phyloP scores from a whole-genome alignment of 441 rosid species.

The Jatropha multifida region DNA sequence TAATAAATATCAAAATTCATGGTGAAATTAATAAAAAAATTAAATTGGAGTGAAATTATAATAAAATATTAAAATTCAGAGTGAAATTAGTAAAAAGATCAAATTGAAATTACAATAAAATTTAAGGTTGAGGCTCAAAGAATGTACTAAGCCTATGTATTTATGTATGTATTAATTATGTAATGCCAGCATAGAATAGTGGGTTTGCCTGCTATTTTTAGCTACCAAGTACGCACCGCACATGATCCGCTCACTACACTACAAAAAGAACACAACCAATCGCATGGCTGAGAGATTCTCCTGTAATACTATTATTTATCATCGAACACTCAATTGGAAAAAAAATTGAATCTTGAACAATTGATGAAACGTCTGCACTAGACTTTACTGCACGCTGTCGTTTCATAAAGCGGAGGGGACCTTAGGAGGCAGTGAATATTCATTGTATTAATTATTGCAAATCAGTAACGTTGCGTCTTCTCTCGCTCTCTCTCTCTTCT shows the following conservation, averaged over 20 bases:
- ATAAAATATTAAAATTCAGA: too few relatives aligned
- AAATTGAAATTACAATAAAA: too few relatives aligned
- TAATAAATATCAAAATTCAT: too few relatives aligned
- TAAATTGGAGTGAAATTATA: too few relatives aligned
- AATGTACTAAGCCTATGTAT: too few relatives aligned
- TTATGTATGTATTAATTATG: too few relatives aligned
- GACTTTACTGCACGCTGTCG: background rate
- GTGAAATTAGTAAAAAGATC: too few relatives aligned
- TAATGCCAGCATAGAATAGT: background rate
- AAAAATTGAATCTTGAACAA: too few relatives aligned
- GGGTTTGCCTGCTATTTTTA: background rate
- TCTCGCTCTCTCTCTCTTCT: background rate
- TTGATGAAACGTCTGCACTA: background rate
- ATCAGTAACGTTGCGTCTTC: constrained; percentile 3
- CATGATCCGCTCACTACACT: background rate
- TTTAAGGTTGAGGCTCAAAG: too few relatives aligned
- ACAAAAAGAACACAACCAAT: background rate
- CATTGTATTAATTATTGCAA: constrained; percentile 4
- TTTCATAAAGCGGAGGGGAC: background rate
- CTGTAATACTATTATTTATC: background rate
- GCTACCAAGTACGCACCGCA: background rate
- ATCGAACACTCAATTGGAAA: background rate
- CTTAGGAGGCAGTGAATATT: background rate
- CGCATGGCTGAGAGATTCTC: background rate
- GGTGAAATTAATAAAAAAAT: too few relatives aligned